A percentile compares a stretch with the other conserved stretches of the same genome.
phyloP scores from a whole-genome alignment of 305 asterid genomes.

The Stenogyne calaminthoides region DNA sequence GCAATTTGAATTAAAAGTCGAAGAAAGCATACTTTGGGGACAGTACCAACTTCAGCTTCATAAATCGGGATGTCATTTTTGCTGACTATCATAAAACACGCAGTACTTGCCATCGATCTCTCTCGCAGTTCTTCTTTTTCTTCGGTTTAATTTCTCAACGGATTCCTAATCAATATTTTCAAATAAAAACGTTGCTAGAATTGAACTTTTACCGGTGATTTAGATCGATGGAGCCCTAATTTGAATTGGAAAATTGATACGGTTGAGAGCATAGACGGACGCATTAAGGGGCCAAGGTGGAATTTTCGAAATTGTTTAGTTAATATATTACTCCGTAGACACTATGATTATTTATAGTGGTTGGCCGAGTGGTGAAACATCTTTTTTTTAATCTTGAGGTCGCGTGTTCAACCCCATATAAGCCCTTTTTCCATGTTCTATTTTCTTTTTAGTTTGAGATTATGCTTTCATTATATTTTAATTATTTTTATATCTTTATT shows the following conservation, averaged over 20 bases:
- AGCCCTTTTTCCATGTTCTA: no score
- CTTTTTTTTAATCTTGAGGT: no score
- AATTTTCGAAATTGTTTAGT: no score
- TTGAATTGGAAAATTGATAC: slow-evolving; percentile 6
- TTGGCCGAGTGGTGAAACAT: no score
- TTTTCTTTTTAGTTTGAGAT: no score
- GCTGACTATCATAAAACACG: slow-evolving; percentile 89
- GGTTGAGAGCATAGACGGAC: no score
- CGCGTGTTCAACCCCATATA: no score
- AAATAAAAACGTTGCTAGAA: not conserved
- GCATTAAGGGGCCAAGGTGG: no score
- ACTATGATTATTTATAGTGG: no score
- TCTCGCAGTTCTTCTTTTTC: slow-evolving; percentile 17
- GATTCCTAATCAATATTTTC: not conserved
- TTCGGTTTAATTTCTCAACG: not conserved
- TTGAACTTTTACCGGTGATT: not conserved
- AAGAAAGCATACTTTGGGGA: slow-evolving; percentile 57
- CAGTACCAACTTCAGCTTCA: slow-evolving; percentile 94
- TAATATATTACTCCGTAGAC: no score
- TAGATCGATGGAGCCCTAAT: slow-evolving; percentile 27
- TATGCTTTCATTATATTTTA: no score
- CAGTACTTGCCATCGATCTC: slow-evolving; percentile 69
- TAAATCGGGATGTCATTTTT: slow-evolving; percentile 87
- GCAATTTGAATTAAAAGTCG: not conserved
- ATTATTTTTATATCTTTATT: no score